Evolutionary conservation across 2,329 filamentous ascomycete genomes (phyloP), one percentile per base, ranked within the genome.

Genomic region (Ophiocordyceps camponoti-floridani): DNA sequence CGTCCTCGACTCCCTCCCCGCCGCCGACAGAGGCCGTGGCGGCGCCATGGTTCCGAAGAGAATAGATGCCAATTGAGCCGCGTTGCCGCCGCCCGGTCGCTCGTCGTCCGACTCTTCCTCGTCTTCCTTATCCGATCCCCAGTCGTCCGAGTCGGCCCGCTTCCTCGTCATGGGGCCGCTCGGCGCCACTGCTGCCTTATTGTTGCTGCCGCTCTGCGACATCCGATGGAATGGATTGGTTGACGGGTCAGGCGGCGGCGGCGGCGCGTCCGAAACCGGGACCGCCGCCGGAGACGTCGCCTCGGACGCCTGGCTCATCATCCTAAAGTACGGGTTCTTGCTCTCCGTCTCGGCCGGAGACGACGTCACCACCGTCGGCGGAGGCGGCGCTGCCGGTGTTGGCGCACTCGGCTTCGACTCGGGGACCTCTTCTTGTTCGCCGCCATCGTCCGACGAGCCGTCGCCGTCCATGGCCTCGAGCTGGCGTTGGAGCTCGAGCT

Each of bases 21-120:
- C 78, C 7, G 86, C 82, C 18, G 85, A 93, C 41, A 95, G 65
- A 28, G 89, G 88, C 44, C 89, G 79, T 13, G 91, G 89, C 37
- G 91, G 89, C 10, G 77, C 89, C 88, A 98, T 96, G 44, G 88
- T 94, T 47, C 91, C 89, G 59, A 98, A 98, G 18, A 98, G 72
- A 48, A 95, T 91, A 7, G 85, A 94, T 14, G 91, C 91, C 35
- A 98, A 75, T 54, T 94, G 85, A 48, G 93, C 91, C 43, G 91
- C 91, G 52, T 78, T 86, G 47, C 82, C 79, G 45, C 85, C 85
- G 43, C 83, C 83, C 16, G 84, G 80, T 10, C 80, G 75, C 44
- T 87, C 82, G 45, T 88, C 84, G 46, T 89, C 82, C 33, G 85
- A 82, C 45, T 83, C 78, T 18, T 82, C 79, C 4, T 71, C 69